phyloP scores from a whole-genome alignment of 2,329 filamentous ascomycete species.

The Cladosporium cucumerinum region DNA sequence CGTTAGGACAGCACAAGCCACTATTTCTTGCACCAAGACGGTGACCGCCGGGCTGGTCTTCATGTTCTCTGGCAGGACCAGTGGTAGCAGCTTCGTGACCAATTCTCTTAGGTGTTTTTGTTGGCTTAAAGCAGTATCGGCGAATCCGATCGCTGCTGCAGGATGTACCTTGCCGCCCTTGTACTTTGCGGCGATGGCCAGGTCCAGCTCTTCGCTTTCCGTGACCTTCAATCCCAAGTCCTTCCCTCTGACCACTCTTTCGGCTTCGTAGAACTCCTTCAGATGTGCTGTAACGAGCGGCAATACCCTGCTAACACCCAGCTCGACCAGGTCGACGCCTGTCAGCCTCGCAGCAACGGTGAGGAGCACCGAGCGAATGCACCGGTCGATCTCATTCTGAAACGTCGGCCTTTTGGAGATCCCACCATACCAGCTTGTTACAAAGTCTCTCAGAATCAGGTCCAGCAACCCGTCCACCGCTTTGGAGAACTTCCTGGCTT shows the following conservation, averaged over 20 bases:
- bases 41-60: conserved; percentile 76
- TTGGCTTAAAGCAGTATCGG: conserved; percentile 78
- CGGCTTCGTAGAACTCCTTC: conserved; percentile 85
- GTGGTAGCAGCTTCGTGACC: conserved; percentile 68
- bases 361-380: conserved; percentile 68
- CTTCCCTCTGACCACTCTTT: conserved; percentile 78
- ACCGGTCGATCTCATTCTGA: conserved; percentile 78
- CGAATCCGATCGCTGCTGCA: conserved; percentile 76
- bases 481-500: conserved; percentile 73
- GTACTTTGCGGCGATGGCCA: conserved; percentile 94
- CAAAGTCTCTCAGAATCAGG: conserved; percentile 76
- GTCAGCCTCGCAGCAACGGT: conserved; percentile 69
- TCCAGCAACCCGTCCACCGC: conserved; percentile 76
- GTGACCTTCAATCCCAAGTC: conserved; percentile 87
- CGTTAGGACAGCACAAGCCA: conserved; percentile 85
- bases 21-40: conserved; percentile 79
- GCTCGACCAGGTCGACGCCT: conserved; percentile 77
- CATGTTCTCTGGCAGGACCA: conserved; percentile 69
- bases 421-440: conserved; percentile 80
- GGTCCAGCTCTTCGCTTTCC: conserved; percentile 91
- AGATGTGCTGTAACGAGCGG: conserved; percentile 87
- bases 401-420: conserved; percentile 82
- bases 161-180: conserved; percentile 82
- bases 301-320: conserved; percentile 76
- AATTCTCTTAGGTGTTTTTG: conserved; percentile 82